Conservation (phyloP, 2,329 filamentous ascomycete species). For the Colletotrichum horii region DNA sequence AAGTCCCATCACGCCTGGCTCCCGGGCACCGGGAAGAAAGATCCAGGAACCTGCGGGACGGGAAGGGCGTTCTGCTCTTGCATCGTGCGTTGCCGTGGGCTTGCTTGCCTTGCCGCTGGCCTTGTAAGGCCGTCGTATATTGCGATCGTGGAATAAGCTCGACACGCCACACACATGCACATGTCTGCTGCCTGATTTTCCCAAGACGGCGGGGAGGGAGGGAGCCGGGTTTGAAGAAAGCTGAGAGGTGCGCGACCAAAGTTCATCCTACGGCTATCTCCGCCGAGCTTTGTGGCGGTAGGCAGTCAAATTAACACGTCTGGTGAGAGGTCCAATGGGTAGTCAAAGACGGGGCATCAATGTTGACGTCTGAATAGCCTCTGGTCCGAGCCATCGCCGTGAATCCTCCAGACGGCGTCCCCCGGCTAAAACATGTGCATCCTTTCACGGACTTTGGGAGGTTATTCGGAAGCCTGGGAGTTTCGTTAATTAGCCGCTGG, state of each 20-base stretch:
- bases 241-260: neutral
- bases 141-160: neutral
- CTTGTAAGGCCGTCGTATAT: neutral
- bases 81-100: neutral
- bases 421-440: neutral
- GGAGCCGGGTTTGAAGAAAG: neutral
- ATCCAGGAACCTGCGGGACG: neutral
- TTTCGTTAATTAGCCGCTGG: neutral
- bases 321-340: neutral
- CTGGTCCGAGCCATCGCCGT: neutral
- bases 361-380: slow-evolving; percentile 15
- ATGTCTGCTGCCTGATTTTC: neutral
- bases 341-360: neutral
- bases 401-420: neutral
- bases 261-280: neutral
- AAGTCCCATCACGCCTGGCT: neutral
- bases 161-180: neutral
- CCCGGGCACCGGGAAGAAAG: neutral
- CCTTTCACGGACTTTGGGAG: neutral
- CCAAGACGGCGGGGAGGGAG: neutral
- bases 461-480: neutral
- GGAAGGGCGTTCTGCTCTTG: neutral
- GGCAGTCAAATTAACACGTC: neutral
- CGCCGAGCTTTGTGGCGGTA: neutral
- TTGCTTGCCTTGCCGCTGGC: neutral